Evolutionary conservation across 2,329 filamentous ascomycete species (phyloP).

Genomic region (Ceratocystis cubensis): DNA sequence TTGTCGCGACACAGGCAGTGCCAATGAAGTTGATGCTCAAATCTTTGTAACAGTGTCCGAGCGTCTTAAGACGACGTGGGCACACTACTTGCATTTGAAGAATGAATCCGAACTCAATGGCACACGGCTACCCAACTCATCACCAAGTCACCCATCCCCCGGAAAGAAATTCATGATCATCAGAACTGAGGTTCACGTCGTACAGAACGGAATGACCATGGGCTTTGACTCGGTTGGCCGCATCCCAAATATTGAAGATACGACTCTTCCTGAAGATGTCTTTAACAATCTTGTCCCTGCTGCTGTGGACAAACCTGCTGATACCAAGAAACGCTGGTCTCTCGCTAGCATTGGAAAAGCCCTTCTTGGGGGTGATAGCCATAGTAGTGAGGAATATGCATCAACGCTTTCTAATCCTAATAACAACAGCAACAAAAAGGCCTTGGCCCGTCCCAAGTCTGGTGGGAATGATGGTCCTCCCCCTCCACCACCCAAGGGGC

Average conservation of each 20-base stretch:
- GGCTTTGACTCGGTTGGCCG: constrained; percentile 39
- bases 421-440: constrained; percentile 6
- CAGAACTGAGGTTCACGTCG: constrained; percentile 52
- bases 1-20: constrained; percentile 58
- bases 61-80: constrained; percentile 61
- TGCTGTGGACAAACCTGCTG: constrained; percentile 25
- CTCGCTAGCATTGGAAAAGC: constrained; percentile 53
- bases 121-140: constrained; percentile 45
- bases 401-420: constrained; percentile 27
- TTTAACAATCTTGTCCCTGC: constrained; percentile 23
- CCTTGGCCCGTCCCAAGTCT: not conserved
- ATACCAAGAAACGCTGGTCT: constrained; percentile 49
- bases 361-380: constrained; percentile 28
- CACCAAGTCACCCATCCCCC: constrained; percentile 74
- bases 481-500: constrained; percentile 28
- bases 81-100: constrained; percentile 65
- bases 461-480: constrained; percentile 22
- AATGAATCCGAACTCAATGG: constrained; percentile 44
- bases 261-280: constrained; percentile 23
- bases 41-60: constrained; percentile 57
- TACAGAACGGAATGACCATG: constrained; percentile 37
- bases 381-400: constrained; percentile 11
- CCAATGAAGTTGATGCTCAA: constrained; percentile 49
- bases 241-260: constrained; percentile 23
- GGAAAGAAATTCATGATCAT: constrained; percentile 81